Evolutionary conservation across 2,329 filamentous ascomycete genomes (phyloP).

Genomic region (Helminthosporium solani): DNA sequence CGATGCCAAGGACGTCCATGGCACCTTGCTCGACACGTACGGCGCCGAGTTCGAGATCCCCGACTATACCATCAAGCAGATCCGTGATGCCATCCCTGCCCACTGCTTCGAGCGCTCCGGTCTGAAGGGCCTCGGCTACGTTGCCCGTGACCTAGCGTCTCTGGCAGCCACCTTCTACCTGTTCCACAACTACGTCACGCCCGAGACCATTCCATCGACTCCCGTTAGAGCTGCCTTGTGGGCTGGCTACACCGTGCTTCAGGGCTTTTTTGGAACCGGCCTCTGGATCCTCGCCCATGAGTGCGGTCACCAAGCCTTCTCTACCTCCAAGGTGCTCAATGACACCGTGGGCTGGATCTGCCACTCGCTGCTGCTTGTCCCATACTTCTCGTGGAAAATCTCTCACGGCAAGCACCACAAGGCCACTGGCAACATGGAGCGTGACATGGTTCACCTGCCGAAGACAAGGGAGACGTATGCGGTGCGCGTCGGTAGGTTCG

Average conservation of each 20-base stretch:
- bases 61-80: conserved; percentile 96
- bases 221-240: conserved; percentile 65
- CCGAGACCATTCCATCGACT: conserved; percentile 73
- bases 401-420: conserved; percentile 99
- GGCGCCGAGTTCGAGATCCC: conserved; percentile 93
- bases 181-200: conserved; percentile 87
- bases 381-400: conserved; percentile 99
- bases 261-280: conserved; percentile 91
- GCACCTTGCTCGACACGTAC: conserved; percentile 82
- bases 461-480: conserved; percentile 84
- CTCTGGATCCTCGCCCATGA: conserved; percentile 97
- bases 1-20: conserved; percentile 52
- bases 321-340: conserved; percentile 85
- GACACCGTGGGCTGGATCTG: conserved; percentile 89
- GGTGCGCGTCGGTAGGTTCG: conserved; percentile 68
- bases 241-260: conserved; percentile 72
- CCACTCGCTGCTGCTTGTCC: conserved; percentile 85
- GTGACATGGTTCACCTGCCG: conserved; percentile 99
- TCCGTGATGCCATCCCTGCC: conserved; percentile 93
- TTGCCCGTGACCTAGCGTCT: conserved; percentile 74
- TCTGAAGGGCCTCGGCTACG: conserved; percentile 73
- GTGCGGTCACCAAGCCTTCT: conserved; percentile 97
- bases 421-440: conserved; percentile 93
- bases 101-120: conserved; percentile 94
- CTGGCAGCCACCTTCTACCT: conserved; percentile 78